Conservation (phyloP, 2,329 filamentous ascomycete genomes). For the Emericellopsis cladophorae region DNA sequence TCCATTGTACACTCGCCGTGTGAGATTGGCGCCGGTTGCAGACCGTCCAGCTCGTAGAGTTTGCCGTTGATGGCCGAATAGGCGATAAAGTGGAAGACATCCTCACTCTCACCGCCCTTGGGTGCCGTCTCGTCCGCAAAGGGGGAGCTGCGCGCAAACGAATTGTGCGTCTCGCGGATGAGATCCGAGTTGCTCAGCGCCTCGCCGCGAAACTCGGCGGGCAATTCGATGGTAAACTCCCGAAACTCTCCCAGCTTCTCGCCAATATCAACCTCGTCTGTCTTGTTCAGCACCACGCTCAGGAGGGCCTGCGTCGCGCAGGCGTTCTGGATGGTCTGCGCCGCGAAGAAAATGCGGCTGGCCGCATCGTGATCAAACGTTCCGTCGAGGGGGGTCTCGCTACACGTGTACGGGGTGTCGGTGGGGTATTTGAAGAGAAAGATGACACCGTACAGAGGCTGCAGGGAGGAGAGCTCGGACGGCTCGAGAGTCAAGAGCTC, state of each 20-base stretch:
- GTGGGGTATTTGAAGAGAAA: constrained; percentile 97
- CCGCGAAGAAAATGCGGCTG: constrained; percentile 80
- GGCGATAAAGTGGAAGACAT: constrained; percentile 95
- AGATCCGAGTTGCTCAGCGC: constrained; percentile 50
- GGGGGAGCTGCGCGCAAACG: constrained; percentile 76
- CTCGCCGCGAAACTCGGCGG: constrained; percentile 55
- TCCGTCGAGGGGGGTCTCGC: constrained; percentile 64
- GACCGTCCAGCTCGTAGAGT: constrained; percentile 88
- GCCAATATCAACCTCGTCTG: constrained; percentile 58
- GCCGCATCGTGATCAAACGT: constrained; percentile 65
- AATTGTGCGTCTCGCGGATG: constrained; percentile 75
- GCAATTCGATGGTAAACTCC: constrained; percentile 77
- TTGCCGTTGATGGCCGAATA: constrained; percentile 71
- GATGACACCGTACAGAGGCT: constrained; percentile 86
- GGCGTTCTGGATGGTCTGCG: constrained; percentile 96
- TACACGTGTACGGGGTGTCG: constrained; percentile 45
- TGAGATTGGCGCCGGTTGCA: constrained; percentile 84
- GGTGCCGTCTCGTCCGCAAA: constrained; percentile 81
- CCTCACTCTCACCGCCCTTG: constrained; percentile 56
- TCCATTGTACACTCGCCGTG: constrained; percentile 64
- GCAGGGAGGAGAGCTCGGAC: constrained; percentile 55
- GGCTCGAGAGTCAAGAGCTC: constrained; percentile 85
- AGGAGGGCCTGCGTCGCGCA: constrained; percentile 94
- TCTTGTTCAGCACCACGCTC: constrained; percentile 81
- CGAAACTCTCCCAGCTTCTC: constrained; percentile 62